Evolutionary conservation across 2,329 filamentous ascomycete genomes (phyloP), one percentile per base, ranked within the genome.

Genomic region (Ceratocystis papillata): DNA sequence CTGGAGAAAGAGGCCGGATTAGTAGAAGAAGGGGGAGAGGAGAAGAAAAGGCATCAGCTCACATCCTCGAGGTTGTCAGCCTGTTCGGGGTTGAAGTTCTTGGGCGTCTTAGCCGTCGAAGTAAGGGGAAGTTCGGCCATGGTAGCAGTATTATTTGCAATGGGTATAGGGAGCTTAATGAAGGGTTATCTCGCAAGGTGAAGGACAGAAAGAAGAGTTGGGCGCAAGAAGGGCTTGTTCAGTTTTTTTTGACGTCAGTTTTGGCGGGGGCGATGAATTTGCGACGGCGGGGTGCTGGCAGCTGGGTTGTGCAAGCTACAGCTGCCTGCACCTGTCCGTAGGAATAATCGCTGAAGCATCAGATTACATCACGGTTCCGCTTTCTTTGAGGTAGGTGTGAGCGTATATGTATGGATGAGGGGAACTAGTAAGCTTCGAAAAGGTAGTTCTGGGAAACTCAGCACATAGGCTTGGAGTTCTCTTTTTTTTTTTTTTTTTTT

Each of bases 31-130:
- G 46, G 41, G 20, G 25, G 68, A 59, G 8, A 41, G 63, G 65
- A 22, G 44, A 7, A 48, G 62, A 64, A 62, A 44, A 41, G 25
- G 22, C 37, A 65, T 64, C 63, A 45, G 76, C 87, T 70, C 71
- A 82, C 81, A 75, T 82, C 80, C 71, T 82, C 80, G 72, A 81
- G 77, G 72, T 83, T 83, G 67, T 76, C 74, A 64, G 81, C 79
- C 60, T 81, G 75, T 72, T 86, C 74, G 75, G 85, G 74, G 75
- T 87, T 75, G 76, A 88, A 83, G 37, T 57, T 59, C 63, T 67
- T 65, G 37, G 66, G 66, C 33, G 66, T 63, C 37, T 55, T 33
- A 30, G 57, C 50, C 53, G 57, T 57, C 22, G 66, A 67, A 17
- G 59, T 44, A 44, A 65, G 57, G 15, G 63, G 63, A 12, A 67